These are phyloP conservation scores for Aureobasidium subglaciale DNA, from an alignment of 2,329 filamentous ascomycete species.

Conservation along the genomic window DNA sequence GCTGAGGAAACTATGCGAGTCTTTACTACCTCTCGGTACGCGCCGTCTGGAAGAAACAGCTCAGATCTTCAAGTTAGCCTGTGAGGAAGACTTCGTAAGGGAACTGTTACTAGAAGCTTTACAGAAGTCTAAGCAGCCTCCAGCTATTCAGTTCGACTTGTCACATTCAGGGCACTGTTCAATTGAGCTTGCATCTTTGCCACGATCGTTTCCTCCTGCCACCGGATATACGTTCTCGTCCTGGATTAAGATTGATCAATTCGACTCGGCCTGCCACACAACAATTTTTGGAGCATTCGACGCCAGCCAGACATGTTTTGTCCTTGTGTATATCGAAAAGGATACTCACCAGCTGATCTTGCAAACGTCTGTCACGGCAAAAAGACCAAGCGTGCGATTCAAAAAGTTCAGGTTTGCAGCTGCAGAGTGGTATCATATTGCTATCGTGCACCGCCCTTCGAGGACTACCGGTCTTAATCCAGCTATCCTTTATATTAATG, in stretches of 20 bases:
- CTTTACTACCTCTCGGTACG: conserved; percentile 67
- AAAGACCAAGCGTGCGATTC: conserved; percentile 85
- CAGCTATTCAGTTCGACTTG: conserved; percentile 90
- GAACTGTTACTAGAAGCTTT: conserved; percentile 70
- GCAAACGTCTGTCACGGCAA: conserved; percentile 84
- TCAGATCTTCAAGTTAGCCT: conserved; percentile 58
- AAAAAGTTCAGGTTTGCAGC: conserved; percentile 72
- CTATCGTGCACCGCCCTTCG: conserved; percentile 73
- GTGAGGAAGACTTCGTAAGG: conserved; percentile 45
- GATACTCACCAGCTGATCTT: conserved; percentile 92
- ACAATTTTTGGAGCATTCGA: conserved; percentile 96
- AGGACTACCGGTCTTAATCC: conserved; percentile 70
- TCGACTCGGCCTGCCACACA: conserved; percentile 78
- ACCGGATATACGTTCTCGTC: conserved; percentile 80
- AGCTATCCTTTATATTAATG: conserved; percentile 83
- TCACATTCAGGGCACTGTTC: conserved; percentile 83
- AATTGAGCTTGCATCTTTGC: conserved; percentile 80
- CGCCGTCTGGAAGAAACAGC: conserved; percentile 76
- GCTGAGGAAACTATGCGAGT: conserved; percentile 60
- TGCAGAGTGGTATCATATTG: conserved; percentile 86
- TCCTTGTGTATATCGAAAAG: conserved; percentile 88
- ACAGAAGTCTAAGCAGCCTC: conserved; percentile 65
- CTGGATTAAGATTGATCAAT: conserved; percentile 84
- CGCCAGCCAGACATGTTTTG: conserved; percentile 81
- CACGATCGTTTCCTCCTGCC: conserved; percentile 75